Evolutionary conservation across 164 flowering plant genomes (phyloP).

Genomic region (Tinospora cordifolia): DNA sequence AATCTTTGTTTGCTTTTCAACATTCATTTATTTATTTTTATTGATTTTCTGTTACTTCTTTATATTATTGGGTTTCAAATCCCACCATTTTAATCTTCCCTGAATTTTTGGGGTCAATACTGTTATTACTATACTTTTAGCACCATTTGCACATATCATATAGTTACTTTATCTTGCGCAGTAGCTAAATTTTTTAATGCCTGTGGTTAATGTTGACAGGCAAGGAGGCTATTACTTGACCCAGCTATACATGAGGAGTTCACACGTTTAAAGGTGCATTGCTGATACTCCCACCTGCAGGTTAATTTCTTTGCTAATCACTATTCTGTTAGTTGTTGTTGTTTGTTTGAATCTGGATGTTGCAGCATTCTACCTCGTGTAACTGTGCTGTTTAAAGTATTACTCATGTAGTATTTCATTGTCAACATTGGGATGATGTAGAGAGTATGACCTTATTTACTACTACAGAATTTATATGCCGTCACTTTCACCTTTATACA

Average conservation of each 20-base stretch:
- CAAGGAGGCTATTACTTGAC: constrained; percentile 81
- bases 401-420: background rate
- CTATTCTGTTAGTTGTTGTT: background rate
- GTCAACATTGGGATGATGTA: background rate
- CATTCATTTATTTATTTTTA: too few relatives aligned
- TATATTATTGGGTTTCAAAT: too few relatives aligned
- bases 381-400: background rate
- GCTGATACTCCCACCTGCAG: constrained; percentile 2
- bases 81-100: too few relatives aligned
- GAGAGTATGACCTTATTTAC: background rate
- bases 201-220: constrained; percentile 32
- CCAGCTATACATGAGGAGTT: constrained; percentile 99
- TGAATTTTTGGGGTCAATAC: too few relatives aligned
- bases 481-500: too few relatives aligned
- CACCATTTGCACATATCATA: background rate
- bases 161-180: background rate
- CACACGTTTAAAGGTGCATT: constrained; percentile 78
- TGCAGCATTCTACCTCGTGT: background rate
- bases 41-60: too few relatives aligned
- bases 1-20: too few relatives aligned
- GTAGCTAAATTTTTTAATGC: background rate
- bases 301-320: background rate
- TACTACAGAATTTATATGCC: background rate
- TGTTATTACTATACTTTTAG: background rate
- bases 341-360: background rate